A percentile compares a stretch with the other conserved stretches of the same genome.
These are phyloP conservation scores for Truncatella angustata DNA, from an alignment of 2,329 filamentous ascomycete species.

Conservation along the genomic window DNA sequence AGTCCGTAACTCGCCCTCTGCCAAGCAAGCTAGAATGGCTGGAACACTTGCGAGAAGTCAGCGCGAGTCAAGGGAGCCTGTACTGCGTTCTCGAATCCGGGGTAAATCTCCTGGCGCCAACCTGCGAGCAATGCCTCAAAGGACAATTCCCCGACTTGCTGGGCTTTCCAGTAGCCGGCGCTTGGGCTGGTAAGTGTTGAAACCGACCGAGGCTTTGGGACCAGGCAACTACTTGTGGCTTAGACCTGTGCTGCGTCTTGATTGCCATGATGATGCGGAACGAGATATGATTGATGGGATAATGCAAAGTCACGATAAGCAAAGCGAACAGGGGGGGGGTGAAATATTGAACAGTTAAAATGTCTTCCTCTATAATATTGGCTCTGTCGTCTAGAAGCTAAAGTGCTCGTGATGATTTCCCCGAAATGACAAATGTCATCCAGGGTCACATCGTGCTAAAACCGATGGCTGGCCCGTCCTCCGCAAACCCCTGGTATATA, in stretches of 20 bases:
- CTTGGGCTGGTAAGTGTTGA: neutral
- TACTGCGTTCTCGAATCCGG: too few relatives aligned
- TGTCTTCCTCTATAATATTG: conserved; percentile 3
- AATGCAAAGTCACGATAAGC: neutral
- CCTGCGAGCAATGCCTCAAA: too few relatives aligned
- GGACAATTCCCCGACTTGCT: too few relatives aligned
- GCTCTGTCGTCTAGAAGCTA: conserved; percentile 11
- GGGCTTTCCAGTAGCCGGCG: too few relatives aligned
- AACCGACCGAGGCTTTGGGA: neutral
- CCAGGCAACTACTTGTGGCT: neutral
- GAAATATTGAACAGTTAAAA: conserved; percentile 3
- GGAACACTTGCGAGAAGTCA: too few relatives aligned
- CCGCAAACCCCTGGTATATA: neutral
- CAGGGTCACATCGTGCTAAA: conserved; percentile 2
- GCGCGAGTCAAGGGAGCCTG: too few relatives aligned
- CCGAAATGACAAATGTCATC: neutral
- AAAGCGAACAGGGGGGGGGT: too few relatives aligned
- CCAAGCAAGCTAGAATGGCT: too few relatives aligned
- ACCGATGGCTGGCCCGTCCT: conserved; percentile 9
- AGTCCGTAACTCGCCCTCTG: too few relatives aligned
- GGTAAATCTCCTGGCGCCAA: too few relatives aligned
- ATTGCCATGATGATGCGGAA: too few relatives aligned
- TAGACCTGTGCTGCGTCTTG: neutral
- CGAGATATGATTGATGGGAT: neutral
- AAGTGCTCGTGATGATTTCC: neutral